Evolutionary conservation across 805 yeast species (phyloP).

Genomic region (Saccharomycopsis amapae): DNA sequence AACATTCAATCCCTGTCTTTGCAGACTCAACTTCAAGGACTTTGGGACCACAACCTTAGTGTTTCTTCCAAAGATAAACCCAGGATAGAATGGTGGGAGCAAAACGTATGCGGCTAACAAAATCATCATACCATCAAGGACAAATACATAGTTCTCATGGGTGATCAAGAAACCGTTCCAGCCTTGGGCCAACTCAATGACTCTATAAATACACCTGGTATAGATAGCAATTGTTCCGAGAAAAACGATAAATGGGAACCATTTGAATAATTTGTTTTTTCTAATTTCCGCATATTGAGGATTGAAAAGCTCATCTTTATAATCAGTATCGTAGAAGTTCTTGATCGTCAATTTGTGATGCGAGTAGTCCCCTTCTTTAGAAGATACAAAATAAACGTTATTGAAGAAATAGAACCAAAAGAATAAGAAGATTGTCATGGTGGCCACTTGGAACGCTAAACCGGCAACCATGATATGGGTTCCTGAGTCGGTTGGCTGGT

Average conservation of each 20-base stretch:
- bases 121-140: slow-evolving; percentile 59
- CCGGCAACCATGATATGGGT: slow-evolving; percentile 72
- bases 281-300: slow-evolving; percentile 33
- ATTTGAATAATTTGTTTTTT: slow-evolving; percentile 31
- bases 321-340: slow-evolving; percentile 1
- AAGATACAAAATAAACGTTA: slow-evolving; percentile 28
- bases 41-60: slow-evolving; percentile 23
- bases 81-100: slow-evolving; percentile 50
- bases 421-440: slow-evolving; percentile 54
- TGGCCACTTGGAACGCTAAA: slow-evolving; percentile 63
- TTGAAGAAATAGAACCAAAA: slow-evolving; percentile 43
- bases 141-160: slow-evolving; percentile 51
- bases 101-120: slow-evolving; percentile 42
- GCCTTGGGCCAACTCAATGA: slow-evolving; percentile 65
- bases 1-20: too few relatives aligned
- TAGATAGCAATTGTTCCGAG: slow-evolving; percentile 48
- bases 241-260: slow-evolving; percentile 39
- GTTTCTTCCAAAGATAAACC: slow-evolving; percentile 40
- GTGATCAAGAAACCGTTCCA: slow-evolving; percentile 62
- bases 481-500: slow-evolving; percentile 32
- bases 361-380: background rate
- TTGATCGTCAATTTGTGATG: background rate
- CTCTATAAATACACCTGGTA: slow-evolving; percentile 65
- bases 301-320: slow-evolving; percentile 27
- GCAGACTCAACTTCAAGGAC: too few relatives aligned